A percentile compares a stretch with the other conserved stretches of the same genome.
Evolutionary conservation across 2,329 filamentous ascomycete genomes (phyloP).

Genomic region (Amauroascus niger): DNA sequence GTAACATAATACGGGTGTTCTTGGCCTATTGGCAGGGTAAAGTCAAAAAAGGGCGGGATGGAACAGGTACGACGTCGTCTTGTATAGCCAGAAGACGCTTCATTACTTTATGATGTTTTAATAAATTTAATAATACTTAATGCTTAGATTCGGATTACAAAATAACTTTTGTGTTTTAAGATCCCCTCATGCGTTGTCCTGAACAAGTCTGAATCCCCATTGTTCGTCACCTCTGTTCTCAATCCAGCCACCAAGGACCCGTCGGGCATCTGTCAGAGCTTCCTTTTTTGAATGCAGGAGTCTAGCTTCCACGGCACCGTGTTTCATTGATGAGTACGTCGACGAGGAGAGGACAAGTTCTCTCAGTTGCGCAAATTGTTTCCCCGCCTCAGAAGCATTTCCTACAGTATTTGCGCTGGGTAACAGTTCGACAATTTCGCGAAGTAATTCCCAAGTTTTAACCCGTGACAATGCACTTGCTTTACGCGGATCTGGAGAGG

Average conservation of each 20-base stretch:
- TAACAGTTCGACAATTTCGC: slow-evolving; percentile 19
- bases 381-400: not conserved
- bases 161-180: not conserved
- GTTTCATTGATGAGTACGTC: slow-evolving; percentile 29
- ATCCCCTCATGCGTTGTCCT: not conserved
- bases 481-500: slow-evolving; percentile 27
- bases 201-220: slow-evolving; percentile 25
- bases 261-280: slow-evolving; percentile 27
- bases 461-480: slow-evolving; percentile 33
- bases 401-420: not conserved
- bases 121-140: not conserved
- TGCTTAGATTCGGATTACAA: not conserved
- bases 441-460: slow-evolving; percentile 29
- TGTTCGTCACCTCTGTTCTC: slow-evolving; percentile 31
- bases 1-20: not conserved
- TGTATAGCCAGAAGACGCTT: not conserved
- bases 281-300: slow-evolving; percentile 18
- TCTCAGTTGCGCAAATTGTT: not conserved
- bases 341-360: slow-evolving; percentile 10
- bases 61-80: not conserved
- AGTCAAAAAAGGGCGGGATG: not conserved
- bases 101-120: not conserved
- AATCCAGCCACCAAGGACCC: slow-evolving; percentile 30
- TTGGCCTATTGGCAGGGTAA: not conserved
- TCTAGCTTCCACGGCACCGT: slow-evolving; percentile 10